Percentiles rank a stretch among this genome's conserved stretches.
These are phyloP conservation scores for Neurospora tetrasperma DNA, from an alignment of 495 filamentous ascomycete species.

Conservation along the genomic window DNA sequence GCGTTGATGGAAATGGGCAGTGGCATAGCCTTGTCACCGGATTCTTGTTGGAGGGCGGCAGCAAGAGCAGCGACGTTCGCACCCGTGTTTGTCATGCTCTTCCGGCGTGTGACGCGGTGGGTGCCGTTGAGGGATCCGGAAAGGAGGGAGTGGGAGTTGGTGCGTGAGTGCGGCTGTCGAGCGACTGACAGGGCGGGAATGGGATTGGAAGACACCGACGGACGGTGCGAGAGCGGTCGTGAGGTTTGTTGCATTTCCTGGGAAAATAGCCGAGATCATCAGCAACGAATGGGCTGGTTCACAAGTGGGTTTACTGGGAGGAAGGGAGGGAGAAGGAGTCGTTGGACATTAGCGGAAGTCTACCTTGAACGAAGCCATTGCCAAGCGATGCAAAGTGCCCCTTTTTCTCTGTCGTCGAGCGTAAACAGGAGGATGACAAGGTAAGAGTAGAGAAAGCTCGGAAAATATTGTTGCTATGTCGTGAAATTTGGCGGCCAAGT, in stretches of 20 bases:
- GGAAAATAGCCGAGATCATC: conserved; percentile 23
- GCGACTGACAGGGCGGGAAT: conserved; percentile 27
- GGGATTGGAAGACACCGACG: conserved; percentile 33
- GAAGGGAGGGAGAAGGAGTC: conserved; percentile 19
- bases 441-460: not conserved
- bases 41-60: conserved; percentile 55
- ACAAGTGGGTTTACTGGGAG: conserved; percentile 2
- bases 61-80: conserved; percentile 66
- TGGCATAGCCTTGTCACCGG: conserved; percentile 42
- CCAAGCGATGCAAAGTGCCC: conserved; percentile 16
- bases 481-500: conserved; percentile 1
- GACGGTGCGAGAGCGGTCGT: conserved; percentile 41
- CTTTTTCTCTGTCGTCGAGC: conserved; percentile 1
- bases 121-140: conserved; percentile 56
- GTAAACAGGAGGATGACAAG: not conserved
- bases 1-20: conserved; percentile 38
- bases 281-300: conserved; percentile 22
- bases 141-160: conserved; percentile 74
- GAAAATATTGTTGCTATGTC: not conserved
- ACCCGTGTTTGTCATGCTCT: conserved; percentile 74
- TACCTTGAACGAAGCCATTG: conserved; percentile 48
- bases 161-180: conserved; percentile 52
- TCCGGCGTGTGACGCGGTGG: conserved; percentile 83
- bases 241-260: conserved; percentile 41
- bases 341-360: conserved; percentile 16